Conservation (phyloP, 2,329 filamentous ascomycete species). For the Claviceps purpurea region DNA sequence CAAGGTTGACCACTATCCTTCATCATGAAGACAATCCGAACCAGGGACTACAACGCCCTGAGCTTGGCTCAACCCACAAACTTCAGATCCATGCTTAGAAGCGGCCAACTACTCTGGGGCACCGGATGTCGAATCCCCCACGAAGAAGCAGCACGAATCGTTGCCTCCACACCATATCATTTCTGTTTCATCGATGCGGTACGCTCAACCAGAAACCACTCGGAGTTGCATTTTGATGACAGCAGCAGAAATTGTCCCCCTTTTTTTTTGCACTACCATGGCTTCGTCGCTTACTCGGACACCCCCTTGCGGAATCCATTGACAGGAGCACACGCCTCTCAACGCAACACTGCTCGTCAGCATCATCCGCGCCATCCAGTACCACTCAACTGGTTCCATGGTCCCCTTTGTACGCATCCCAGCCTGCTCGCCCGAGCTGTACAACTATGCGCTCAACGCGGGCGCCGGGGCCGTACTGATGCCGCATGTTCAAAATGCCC, state of each 20-base stretch:
- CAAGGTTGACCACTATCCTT: no score
- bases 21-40: background rate
- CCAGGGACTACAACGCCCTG: conserved; percentile 3
- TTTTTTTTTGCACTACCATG: no score
- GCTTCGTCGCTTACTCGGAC: no score
- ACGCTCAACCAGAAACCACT: background rate
- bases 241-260: no score
- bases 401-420: conserved; percentile 4
- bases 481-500: conserved; percentile 3
- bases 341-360: background rate
- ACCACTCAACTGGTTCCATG: conserved; percentile 3
- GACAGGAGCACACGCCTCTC: conserved; percentile 4
- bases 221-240: no score
- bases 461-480: conserved; percentile 4
- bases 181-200: conserved; percentile 6
- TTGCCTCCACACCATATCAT: conserved; percentile 2
- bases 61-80: conserved; percentile 3
- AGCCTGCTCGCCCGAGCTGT: conserved; percentile 1
- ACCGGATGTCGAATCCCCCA: conserved; percentile 3
- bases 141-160: conserved; percentile 4
- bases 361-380: conserved; percentile 1
- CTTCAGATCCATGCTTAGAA: conserved; percentile 1
- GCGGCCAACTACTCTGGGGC: conserved; percentile 1
- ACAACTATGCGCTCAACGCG: conserved; percentile 2
- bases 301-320: background rate